These are phyloP conservation scores for Fragilaria crotonensis DNA, from an alignment of 108 stramenopile genomes.

Conservation along the genomic window DNA sequence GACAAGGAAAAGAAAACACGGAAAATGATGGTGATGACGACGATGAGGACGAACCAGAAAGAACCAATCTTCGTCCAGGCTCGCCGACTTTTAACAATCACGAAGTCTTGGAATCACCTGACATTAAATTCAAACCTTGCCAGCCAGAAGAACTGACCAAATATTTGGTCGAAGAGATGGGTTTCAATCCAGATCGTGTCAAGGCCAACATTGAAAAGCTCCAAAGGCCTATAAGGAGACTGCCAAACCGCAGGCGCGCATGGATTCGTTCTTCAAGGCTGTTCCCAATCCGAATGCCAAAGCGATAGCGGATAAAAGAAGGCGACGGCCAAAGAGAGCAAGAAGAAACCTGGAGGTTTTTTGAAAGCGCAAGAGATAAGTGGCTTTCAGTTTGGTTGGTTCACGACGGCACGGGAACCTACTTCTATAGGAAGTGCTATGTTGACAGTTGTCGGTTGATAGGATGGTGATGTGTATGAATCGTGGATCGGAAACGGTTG, in stretches of 20 bases:
- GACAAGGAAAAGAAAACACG: slow-evolving; percentile 32
- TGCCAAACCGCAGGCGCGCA: slow-evolving; percentile 75
- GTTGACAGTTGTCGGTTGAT: too few species aligned
- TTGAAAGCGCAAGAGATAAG: slow-evolving; percentile 9
- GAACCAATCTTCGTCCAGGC: slow-evolving; percentile 65
- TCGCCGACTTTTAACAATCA: slow-evolving; percentile 75
- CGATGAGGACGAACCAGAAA: too few species aligned
- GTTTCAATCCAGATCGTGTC: slow-evolving; percentile 93
- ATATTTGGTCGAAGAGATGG: slow-evolving; percentile 88
- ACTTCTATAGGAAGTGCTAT: too few species aligned
- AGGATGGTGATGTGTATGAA: too few species aligned
- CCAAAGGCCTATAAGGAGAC: slow-evolving; percentile 73
- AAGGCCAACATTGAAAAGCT: slow-evolving; percentile 80
- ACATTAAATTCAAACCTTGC: slow-evolving; percentile 78
- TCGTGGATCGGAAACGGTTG: too few species aligned
- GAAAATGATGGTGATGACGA: slow-evolving; percentile 8
- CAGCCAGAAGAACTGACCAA: slow-evolving; percentile 66
- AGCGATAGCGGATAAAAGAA: slow-evolving; percentile 26
- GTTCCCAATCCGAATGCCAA: slow-evolving; percentile 44
- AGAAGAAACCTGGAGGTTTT: slow-evolving; percentile 31
- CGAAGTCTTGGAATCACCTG: slow-evolving; percentile 53
- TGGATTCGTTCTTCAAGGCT: slow-evolving; percentile 89
- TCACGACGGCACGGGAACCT: too few species aligned
- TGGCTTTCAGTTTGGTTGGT: too few species aligned
- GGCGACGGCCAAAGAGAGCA: slow-evolving; percentile 32